A percentile compares a stretch with the other conserved stretches of the same genome.
Conservation (phyloP, 2,329 filamentous ascomycete species). For the Botrytis sinoallii region DNA sequence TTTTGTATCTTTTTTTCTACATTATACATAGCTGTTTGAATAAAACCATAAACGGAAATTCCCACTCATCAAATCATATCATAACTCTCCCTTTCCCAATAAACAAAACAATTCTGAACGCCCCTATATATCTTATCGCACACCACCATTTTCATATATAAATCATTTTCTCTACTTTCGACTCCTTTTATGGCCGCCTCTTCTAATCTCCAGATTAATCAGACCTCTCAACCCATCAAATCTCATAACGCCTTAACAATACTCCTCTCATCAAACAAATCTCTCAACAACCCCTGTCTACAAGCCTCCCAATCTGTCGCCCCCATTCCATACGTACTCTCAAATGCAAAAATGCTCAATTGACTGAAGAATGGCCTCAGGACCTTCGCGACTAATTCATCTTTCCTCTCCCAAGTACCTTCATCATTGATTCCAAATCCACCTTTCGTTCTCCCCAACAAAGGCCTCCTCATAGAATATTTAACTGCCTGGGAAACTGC, state of each 20-base stretch:
- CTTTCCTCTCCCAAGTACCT: slow-evolving; percentile 56
- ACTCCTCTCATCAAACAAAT: slow-evolving; percentile 76
- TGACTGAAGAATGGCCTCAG: slow-evolving; percentile 86
- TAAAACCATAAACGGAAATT: neutral
- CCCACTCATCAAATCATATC: slow-evolving; percentile 5
- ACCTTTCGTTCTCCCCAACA: slow-evolving; percentile 38
- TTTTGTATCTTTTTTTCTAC: neutral
- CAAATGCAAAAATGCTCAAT: slow-evolving; percentile 89
- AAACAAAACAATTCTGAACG: slow-evolving; percentile 3
- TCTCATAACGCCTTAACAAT: slow-evolving; percentile 52
- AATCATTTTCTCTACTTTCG: slow-evolving; percentile 1
- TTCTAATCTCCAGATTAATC: neutral
- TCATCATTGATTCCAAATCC: slow-evolving; percentile 50
- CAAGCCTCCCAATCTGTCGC: slow-evolving; percentile 63
- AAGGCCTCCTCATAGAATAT: slow-evolving; percentile 37
- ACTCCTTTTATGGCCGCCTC: neutral
- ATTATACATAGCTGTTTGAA: slow-evolving; percentile 1
- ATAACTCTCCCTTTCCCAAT: neutral
- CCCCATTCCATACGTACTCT: slow-evolving; percentile 86
- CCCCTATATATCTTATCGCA: neutral
- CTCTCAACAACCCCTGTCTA: slow-evolving; percentile 60
- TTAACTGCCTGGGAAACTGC: slow-evolving; percentile 27
- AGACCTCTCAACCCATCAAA: neutral
- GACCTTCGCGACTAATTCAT: slow-evolving; percentile 72
- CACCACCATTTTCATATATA: slow-evolving; percentile 1